A percentile compares a stretch with the other conserved stretches of the same genome.
Conservation (phyloP, 345 rosid species). For the Arabis hirsuta region DNA sequence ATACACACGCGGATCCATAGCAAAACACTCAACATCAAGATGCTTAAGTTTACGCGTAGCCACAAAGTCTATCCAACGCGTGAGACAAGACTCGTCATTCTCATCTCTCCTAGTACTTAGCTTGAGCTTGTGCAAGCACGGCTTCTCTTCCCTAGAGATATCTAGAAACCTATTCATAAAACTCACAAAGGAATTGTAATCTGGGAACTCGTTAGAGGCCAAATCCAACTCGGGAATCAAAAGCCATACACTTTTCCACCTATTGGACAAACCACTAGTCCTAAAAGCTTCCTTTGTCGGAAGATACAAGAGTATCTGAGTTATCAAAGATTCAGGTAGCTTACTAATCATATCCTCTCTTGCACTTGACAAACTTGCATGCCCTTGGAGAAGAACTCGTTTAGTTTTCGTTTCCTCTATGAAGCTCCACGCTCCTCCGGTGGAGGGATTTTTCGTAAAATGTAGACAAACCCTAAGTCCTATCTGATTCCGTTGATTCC, state of each 20-base stretch:
- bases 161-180: not conserved
- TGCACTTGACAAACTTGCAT: not conserved
- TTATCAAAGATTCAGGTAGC: slow-evolving; percentile 18
- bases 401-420: not conserved
- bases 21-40: not conserved
- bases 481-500: no score
- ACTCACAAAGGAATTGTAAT: slow-evolving; percentile 9
- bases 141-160: not conserved
- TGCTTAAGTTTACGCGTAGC: not conserved
- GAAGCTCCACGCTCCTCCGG: not conserved
- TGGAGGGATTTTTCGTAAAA: no score
- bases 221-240: not conserved
- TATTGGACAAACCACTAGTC: slow-evolving; percentile 1
- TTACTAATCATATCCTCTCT: slow-evolving; percentile 8
- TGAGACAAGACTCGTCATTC: not conserved
- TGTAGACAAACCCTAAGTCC: no score
- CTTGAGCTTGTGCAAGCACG: slow-evolving; percentile 11
- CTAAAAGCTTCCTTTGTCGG: slow-evolving; percentile 17
- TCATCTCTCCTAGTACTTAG: not conserved
- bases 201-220: not conserved
- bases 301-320: slow-evolving; percentile 8
- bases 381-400: not conserved
- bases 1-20: no score
- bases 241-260: slow-evolving; percentile 14
- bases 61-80: not conserved